These are phyloP conservation scores for Elasticomyces elasticus DNA, from an alignment of 495 filamentous ascomycete genomes.

Conservation along the genomic window DNA sequence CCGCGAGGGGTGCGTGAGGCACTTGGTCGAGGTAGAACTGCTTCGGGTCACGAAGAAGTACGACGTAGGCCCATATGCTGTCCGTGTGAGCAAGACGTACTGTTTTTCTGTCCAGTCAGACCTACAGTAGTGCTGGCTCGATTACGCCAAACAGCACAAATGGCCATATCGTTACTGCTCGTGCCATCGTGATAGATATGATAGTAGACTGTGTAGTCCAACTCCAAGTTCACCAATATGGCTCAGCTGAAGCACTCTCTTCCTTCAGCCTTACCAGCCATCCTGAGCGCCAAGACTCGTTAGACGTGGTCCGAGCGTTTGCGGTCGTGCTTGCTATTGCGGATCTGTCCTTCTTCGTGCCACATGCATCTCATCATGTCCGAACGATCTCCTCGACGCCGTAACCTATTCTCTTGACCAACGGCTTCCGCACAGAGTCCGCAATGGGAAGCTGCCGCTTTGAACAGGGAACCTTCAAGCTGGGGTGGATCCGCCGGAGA, in stretches of 20 bases:
- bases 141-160: neutral
- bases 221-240: neutral
- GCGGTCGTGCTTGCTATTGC: too few species aligned
- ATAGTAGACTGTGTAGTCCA: neutral
- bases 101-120: neutral
- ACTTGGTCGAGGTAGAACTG: neutral
- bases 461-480: too few species aligned
- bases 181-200: neutral
- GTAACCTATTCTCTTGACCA: too few species aligned
- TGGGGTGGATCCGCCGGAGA: too few species aligned
- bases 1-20: neutral
- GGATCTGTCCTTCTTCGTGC: too few species aligned
- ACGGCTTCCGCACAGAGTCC: too few species aligned
- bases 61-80: slow-evolving; percentile 1
- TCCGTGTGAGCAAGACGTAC: neutral
- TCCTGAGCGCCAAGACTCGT: too few species aligned
- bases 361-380: too few species aligned
- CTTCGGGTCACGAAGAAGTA: neutral
- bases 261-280: too few species aligned
- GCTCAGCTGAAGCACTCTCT: too few species aligned
- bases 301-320: too few species aligned
- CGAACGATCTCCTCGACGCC: too few species aligned
- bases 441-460: neutral
- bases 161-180: neutral
- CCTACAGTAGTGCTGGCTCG: slow-evolving; percentile 1